Evolutionary conservation across 1,284 basidiomycete genomes (phyloP).

Genomic region (Porogramme epimiltina): DNA sequence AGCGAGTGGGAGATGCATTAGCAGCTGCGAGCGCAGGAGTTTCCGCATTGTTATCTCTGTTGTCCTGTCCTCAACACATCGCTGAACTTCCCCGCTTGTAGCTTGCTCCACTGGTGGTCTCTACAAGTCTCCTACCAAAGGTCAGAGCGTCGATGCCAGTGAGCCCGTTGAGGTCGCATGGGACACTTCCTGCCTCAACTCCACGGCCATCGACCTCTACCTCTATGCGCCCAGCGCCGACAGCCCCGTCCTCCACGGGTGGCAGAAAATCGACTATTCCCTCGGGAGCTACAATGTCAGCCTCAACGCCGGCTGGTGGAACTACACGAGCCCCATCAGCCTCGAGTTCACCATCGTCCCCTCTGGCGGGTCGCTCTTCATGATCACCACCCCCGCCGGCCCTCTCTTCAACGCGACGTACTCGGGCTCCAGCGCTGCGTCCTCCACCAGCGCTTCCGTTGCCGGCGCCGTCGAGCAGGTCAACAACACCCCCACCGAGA

Average conservation of each 20-base stretch:
- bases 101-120: constrained; percentile 62
- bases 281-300: constrained; percentile 55
- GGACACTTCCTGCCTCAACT: constrained; percentile 63
- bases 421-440: constrained; percentile 37
- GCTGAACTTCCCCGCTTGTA: too few species aligned
- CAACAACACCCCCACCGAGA: constrained; percentile 35
- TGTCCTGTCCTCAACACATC: too few species aligned
- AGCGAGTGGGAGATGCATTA: too few species aligned
- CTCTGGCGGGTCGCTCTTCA: constrained; percentile 54
- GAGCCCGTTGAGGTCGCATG: constrained; percentile 68
- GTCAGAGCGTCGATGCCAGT: constrained; percentile 53
- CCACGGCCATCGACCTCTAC: constrained; percentile 68
- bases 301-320: constrained; percentile 81
- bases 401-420: constrained; percentile 76
- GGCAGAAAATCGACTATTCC: constrained; percentile 58
- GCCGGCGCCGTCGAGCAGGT: constrained; percentile 29
- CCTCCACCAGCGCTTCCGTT: constrained; percentile 32
- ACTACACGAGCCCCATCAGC: constrained; percentile 51
- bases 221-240: constrained; percentile 59
- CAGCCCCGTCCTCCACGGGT: constrained; percentile 61
- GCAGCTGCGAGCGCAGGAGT: neutral
- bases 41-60: neutral
- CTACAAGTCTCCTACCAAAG: constrained; percentile 64
- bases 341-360: constrained; percentile 74
- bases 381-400: constrained; percentile 61